Evolutionary conservation across 2,329 filamentous ascomycete genomes (phyloP).

Genomic region (Fusarium pseudograminearum): DNA sequence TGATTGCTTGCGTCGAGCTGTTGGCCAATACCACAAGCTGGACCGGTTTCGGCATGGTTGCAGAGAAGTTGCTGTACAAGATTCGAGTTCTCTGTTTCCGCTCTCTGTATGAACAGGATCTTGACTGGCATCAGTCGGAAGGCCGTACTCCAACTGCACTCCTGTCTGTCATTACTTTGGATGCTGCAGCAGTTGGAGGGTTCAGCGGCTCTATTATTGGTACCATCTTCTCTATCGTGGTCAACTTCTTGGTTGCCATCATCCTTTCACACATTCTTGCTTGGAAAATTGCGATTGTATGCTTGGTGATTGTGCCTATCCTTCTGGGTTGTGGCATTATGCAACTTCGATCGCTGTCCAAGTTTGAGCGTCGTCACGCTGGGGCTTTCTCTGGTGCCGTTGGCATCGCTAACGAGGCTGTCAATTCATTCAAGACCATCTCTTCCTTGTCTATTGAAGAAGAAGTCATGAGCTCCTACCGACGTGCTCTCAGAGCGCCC

Average conservation of each 20-base stretch:
- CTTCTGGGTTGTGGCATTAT: slow-evolving; percentile 77
- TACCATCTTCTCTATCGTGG: slow-evolving; percentile 73
- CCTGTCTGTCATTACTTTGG: slow-evolving; percentile 75
- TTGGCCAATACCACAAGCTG: slow-evolving; percentile 68
- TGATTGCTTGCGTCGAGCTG: slow-evolving; percentile 62
- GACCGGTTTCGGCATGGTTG: slow-evolving; percentile 60
- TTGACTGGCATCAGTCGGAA: slow-evolving; percentile 78
- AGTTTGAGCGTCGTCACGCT: slow-evolving; percentile 72
- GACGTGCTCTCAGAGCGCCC: slow-evolving; percentile 61
- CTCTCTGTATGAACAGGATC: slow-evolving; percentile 73
- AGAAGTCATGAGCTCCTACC: slow-evolving; percentile 66
- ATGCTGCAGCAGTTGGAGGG: slow-evolving; percentile 74
- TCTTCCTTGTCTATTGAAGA: slow-evolving; percentile 66
- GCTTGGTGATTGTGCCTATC: slow-evolving; percentile 75
- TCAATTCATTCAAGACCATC: slow-evolving; percentile 73
- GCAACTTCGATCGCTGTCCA: slow-evolving; percentile 71
- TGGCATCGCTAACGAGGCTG: slow-evolving; percentile 74
- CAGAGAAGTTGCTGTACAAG: slow-evolving; percentile 73
- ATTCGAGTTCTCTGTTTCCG: slow-evolving; percentile 74
- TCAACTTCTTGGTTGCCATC: slow-evolving; percentile 77
- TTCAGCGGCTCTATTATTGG: slow-evolving; percentile 79
- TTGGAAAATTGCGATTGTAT: slow-evolving; percentile 82
- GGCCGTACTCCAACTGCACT: slow-evolving; percentile 71
- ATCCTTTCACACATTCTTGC: slow-evolving; percentile 77
- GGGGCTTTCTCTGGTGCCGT: slow-evolving; percentile 73